These are phyloP conservation scores for Spinacia oleracea DNA, from an alignment of 179 eudicot genomes.

Conservation along the genomic window DNA sequence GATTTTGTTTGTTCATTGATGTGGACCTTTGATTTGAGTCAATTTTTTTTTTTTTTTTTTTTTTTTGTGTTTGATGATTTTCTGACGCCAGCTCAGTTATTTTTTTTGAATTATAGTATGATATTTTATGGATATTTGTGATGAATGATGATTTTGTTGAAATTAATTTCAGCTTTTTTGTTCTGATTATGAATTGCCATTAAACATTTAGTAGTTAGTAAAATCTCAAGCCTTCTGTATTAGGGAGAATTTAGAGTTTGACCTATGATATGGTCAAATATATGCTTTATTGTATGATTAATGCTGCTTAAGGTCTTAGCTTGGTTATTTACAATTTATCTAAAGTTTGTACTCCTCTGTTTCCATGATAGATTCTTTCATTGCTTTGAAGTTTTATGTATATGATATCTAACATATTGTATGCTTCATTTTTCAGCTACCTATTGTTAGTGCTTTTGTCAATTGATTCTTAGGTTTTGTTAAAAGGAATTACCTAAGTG, in stretches of 20 bases:
- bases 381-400: not conserved
- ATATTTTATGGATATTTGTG: slow-evolving; percentile 18
- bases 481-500: not conserved
- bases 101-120: not conserved
- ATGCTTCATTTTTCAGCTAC: not conserved
- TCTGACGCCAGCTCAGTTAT: slow-evolving; percentile 2
- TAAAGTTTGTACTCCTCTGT: not conserved
- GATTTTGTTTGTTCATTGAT: slow-evolving; percentile 8
- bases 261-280: not conserved
- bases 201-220: not conserved
- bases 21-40: not conserved
- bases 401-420: not conserved
- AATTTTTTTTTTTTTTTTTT: not conserved
- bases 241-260: slow-evolving; percentile 8
- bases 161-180: not conserved
- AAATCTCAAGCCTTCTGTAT: not conserved
- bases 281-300: no score
- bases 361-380: not conserved
- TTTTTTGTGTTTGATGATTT: not conserved
- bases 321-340: not conserved
- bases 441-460: not conserved
- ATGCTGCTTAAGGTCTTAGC: no score
- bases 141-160: slow-evolving; percentile 10
- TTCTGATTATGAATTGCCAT: not conserved
- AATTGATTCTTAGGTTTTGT: not conserved